Base-by-base conservation (phyloP, 768 basidiomycete genomes). In the Russula virescens region DNA sequence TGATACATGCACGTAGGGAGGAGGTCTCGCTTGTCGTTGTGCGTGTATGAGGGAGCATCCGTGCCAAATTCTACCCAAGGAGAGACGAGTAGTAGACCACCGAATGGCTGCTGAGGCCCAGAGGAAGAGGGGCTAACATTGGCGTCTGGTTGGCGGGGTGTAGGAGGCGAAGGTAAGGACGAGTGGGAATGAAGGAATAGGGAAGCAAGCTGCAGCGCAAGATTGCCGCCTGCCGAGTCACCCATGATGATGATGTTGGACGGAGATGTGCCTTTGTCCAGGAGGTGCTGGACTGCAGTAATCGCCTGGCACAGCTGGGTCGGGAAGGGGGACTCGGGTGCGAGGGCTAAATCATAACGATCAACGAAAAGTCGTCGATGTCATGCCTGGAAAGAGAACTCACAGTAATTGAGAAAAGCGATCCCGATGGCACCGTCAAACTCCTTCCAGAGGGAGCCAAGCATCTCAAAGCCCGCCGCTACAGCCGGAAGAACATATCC, bases 181-280 rank as follows among this genome's bases (percentile, higher is more conserved):
- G 63, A 25, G 2, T 63, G 65, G 0, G 69, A 65, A 8, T 70
- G 67, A 0, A 70, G 53, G 10, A 68, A 13, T 28, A 65, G 67
- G 1, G 60, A 45, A 1, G 65, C 49, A 16, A 68, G 55, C 54
- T 70, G 69, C 9, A 70, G 11, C 8, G 56, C 50, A 9, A 70
- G 45, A 56, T 69, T 70, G 16, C 53, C 55, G 8, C 55, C 55
- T 34, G 55, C 55, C 2, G 55, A 56, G 28, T 56, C 43, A 26
- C 69, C 69, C 1, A 61, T 64, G 28, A 70, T 46, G 46, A 57
- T 58, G n/a, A 70, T 68, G n/a, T 66, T 63, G 13, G 69, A 63
- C 3, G 65, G 31, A 28, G 55, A 47, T 5, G 63, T 35, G 21
- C 69, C 69, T 11, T 40, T 45, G 10, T 62, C 60, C 3, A 66